Base-by-base conservation (phyloP, 2,329 filamentous ascomycete species). In the Colletotrichum tofieldiae region DNA sequence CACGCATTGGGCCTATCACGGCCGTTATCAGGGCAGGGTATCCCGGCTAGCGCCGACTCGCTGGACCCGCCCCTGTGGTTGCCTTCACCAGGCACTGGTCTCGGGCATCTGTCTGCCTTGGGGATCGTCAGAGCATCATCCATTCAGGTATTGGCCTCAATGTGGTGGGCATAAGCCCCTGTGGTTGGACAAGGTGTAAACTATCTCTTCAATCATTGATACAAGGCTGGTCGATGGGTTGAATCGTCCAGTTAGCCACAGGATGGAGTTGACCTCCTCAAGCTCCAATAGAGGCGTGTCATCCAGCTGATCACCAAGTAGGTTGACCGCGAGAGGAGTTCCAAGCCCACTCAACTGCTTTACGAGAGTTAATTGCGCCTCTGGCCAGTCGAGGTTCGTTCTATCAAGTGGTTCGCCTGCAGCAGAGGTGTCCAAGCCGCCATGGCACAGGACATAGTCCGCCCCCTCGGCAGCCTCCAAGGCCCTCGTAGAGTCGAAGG, bases 371-470 rank as follows among this genome's bases (percentile, higher is more conserved):
- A 89, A 77, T 76, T 91, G 89, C 16, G 82, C 82, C 2, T 82
- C 82, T 0, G 87, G 83, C 88, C 89, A 91, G 2, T 81, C 79
- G 47, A 91, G 84, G 26, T 80, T 78, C 41, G 81, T 80, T 26
- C 89, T 84, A 75, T 91, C 89, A 32, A 78, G 82, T 37, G 81
- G 84, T 75, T 91, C 89, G 4, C 82, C 80, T 74, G 89, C 89
- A 11, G 88, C 81, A 8, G 80, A 81, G 32, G 82, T 85, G 75
- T 91, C 88, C 32, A 90, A 85, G 3, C 89, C 89, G 37, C 87
- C 88, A 18, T 87, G 81, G 74, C 85, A 91, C 35, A 91, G 77
- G 67, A 91, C 85, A 2, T 85, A 79, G 73, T 90, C 87, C 2
- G 86, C 83, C 81, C 78, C 49, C 45, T 82, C 77, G 7, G 86